Conservation (phyloP, 495 filamentous ascomycete genomes). For the Aspergillus campestris region DNA sequence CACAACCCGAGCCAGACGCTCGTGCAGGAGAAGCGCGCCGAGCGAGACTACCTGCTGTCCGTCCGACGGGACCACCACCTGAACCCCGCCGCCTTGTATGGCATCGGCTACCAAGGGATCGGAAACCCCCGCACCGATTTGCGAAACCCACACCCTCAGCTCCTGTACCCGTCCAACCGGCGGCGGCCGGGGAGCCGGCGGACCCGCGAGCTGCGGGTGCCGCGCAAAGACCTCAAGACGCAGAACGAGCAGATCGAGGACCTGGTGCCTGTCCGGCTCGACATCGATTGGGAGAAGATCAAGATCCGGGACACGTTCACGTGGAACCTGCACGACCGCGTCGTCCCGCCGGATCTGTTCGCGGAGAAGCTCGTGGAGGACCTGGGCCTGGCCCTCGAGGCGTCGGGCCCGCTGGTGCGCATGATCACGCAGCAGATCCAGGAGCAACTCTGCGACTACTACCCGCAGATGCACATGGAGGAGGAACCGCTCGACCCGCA, state of each 20-base stretch:
- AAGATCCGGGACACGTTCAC: constrained; percentile 97
- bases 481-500: constrained; percentile 88
- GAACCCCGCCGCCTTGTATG: constrained; percentile 58
- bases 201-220: constrained; percentile 59
- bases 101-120: constrained; percentile 80
- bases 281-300: constrained; percentile 93
- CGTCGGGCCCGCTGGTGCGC: constrained; percentile 55
- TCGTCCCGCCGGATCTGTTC: constrained; percentile 69
- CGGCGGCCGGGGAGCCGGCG: constrained; percentile 66
- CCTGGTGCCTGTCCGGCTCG: constrained; percentile 80
- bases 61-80: constrained; percentile 40
- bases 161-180: constrained; percentile 69
- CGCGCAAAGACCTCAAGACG: constrained; percentile 66
- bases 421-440: constrained; percentile 72
- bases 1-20: constrained; percentile 38
- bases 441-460: constrained; percentile 88
- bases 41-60: constrained; percentile 44
- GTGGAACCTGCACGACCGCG: constrained; percentile 92
- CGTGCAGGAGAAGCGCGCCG: constrained; percentile 43
- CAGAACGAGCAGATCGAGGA: constrained; percentile 89
- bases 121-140: constrained; percentile 77
- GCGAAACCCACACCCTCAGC: constrained; percentile 38
- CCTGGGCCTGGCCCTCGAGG: constrained; percentile 65
- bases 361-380: constrained; percentile 87
- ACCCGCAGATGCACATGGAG: constrained; percentile 79